Conservation (phyloP, 371 early-diverging fungal species). For the Mortierella sp. region DNA sequence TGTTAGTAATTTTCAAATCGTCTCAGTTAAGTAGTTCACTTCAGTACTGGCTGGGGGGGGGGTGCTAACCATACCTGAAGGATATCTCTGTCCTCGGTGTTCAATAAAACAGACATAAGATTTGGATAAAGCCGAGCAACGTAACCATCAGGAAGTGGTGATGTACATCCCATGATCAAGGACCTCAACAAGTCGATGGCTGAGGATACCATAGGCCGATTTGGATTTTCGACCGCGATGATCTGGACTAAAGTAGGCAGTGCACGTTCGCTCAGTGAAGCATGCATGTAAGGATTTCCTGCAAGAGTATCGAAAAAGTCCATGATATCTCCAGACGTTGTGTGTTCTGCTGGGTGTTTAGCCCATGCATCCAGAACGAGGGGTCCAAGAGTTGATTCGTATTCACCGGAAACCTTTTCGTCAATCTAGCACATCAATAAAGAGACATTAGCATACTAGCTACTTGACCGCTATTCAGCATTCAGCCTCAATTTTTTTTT, state of each 20-base stretch:
- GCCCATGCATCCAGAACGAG: constrained; percentile 79
- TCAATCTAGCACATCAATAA: constrained; percentile 49
- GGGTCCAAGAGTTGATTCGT: constrained; percentile 72
- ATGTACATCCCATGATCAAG: constrained; percentile 66
- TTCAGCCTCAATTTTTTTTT: no score
- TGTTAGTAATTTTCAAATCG: no score
- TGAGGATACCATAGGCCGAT: constrained; percentile 30
- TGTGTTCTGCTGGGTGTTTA: constrained; percentile 68
- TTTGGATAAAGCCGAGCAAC: constrained; percentile 74
- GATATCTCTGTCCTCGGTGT: constrained; percentile 64
- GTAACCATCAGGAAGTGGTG: constrained; percentile 75
- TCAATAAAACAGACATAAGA: constrained; percentile 70
- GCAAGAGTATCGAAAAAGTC: constrained; percentile 82
- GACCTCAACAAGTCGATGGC: constrained; percentile 73
- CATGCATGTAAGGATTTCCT: constrained; percentile 62
- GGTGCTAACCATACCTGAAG: constrained; percentile 54
- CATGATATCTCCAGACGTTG: constrained; percentile 73
- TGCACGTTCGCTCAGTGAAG: constrained; percentile 54
- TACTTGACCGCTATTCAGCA: no score
- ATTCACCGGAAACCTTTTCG: constrained; percentile 68
- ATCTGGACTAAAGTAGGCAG: constrained; percentile 8
- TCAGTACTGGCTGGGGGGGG: no score
- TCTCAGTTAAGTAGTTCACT: no score
- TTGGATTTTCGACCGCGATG: constrained; percentile 7
- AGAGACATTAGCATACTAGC: no score